Conservation (phyloP, 331 rosid genomes). For the Saraca asoca region DNA sequence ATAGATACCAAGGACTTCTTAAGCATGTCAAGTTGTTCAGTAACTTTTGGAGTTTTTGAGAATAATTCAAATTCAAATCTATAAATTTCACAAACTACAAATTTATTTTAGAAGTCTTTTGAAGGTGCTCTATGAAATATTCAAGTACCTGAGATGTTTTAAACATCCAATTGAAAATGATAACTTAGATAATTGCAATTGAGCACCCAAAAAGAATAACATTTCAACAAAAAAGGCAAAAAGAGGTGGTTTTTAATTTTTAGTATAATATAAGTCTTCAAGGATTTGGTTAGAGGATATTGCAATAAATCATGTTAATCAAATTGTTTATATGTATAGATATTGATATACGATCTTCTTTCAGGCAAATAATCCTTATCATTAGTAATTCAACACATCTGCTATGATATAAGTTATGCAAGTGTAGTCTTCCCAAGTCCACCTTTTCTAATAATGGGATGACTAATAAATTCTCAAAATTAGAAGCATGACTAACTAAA, state of each 20-base stretch:
- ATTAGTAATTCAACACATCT: background rate
- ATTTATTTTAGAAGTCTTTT: background rate
- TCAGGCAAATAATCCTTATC: too few species aligned
- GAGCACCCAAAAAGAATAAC: slow-evolving; percentile 14
- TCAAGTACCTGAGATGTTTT: background rate
- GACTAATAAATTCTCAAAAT: background rate
- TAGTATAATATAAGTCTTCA: background rate
- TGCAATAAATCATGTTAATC: too few species aligned
- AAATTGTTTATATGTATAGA: too few species aligned
- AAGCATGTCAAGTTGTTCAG: background rate
- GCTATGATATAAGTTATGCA: slow-evolving; percentile 30
- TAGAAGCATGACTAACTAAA: slow-evolving; percentile 4
- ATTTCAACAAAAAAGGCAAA: background rate
- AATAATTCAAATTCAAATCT: too few species aligned
- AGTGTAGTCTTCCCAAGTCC: slow-evolving; percentile 44
- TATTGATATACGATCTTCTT: slow-evolving; percentile 18
- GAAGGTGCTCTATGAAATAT: background rate
- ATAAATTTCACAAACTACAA: background rate
- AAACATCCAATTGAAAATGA: background rate
- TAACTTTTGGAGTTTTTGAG: too few species aligned
- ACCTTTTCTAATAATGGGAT: slow-evolving; percentile 20
- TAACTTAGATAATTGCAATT: background rate
- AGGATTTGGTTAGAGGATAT: background rate
- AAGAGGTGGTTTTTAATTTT: too few species aligned
- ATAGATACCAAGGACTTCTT: too few species aligned